Conservation (phyloP, 495 filamentous ascomycete species). For the Lichenothelia convexa region DNA sequence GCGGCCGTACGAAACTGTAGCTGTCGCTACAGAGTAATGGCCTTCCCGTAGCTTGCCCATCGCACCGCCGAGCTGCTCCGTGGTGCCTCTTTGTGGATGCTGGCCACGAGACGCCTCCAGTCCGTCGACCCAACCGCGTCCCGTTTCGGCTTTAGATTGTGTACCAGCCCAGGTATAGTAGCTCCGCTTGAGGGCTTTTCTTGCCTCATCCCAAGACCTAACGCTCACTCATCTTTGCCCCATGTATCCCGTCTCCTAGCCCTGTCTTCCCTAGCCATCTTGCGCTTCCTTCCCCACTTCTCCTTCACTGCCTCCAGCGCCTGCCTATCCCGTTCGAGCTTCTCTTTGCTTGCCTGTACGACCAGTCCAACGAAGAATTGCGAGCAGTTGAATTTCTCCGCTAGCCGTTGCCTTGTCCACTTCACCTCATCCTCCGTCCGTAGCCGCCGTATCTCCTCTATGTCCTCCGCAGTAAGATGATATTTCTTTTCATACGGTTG, state of each 20-base stretch:
- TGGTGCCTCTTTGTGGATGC: too few relatives aligned
- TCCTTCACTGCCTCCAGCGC: slow-evolving; percentile 41
- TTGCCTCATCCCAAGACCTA: too few relatives aligned
- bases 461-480: slow-evolving; percentile 53
- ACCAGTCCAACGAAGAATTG: slow-evolving; percentile 49
- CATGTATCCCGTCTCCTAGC: slow-evolving; percentile 44
- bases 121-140: too few relatives aligned
- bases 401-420: slow-evolving; percentile 55
- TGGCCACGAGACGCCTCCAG: too few relatives aligned
- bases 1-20: too few relatives aligned
- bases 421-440: slow-evolving; percentile 43
- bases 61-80: too few relatives aligned
- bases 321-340: slow-evolving; percentile 20
- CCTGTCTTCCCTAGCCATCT: slow-evolving; percentile 56
- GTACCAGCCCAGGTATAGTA: too few relatives aligned
- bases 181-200: too few relatives aligned
- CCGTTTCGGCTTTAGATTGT: too few relatives aligned
- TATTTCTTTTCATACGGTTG: slow-evolving; percentile 43
- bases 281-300: slow-evolving; percentile 54
- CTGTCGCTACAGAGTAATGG: too few relatives aligned
- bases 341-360: slow-evolving; percentile 27
- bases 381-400: slow-evolving; percentile 59
- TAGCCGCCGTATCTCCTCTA: slow-evolving; percentile 62
- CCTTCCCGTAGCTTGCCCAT: too few relatives aligned
- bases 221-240: slow-evolving; percentile 25